Evolutionary conservation across 768 basidiomycete species (phyloP).

Genomic region (Amanita rubescens): DNA sequence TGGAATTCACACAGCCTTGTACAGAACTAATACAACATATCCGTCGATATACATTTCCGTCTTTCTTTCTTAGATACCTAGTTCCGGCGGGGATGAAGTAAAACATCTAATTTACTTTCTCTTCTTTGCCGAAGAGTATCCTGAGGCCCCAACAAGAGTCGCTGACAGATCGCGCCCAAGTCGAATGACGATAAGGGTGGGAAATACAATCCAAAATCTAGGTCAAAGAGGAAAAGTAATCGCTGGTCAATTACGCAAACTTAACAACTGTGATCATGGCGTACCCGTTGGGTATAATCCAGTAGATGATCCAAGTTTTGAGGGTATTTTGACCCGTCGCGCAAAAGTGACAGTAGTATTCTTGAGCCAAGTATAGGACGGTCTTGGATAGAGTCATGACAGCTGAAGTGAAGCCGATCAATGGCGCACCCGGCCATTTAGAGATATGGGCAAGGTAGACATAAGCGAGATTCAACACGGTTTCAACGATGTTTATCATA

Average conservation of each 20-base stretch:
- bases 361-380: slow-evolving; percentile 71
- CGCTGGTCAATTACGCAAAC: neutral
- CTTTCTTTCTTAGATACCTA: neutral
- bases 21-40: too few relatives aligned
- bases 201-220: slow-evolving; percentile 76
- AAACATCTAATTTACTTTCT: slow-evolving; percentile 1
- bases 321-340: slow-evolving; percentile 66
- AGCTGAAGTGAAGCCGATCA: slow-evolving; percentile 67
- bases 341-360: slow-evolving; percentile 72
- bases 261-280: slow-evolving; percentile 15
- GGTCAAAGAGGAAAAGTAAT: neutral
- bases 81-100: neutral
- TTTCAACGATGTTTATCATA: slow-evolving; percentile 73
- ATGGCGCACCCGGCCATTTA: slow-evolving; percentile 54
- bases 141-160: slow-evolving; percentile 25
- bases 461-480: slow-evolving; percentile 63
- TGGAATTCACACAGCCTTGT: too few relatives aligned
- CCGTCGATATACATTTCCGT: too few relatives aligned
- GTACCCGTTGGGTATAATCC: slow-evolving; percentile 77
- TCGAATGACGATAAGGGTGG: slow-evolving; percentile 47
- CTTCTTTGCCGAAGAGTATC: neutral
- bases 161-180: slow-evolving; percentile 57
- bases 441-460: slow-evolving; percentile 65
- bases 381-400: slow-evolving; percentile 86
- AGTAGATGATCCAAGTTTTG: slow-evolving; percentile 45